These are phyloP conservation scores for Colletotrichum lindemuthianum DNA, from an alignment of 2,329 filamentous ascomycete species.

Conservation along the genomic window DNA sequence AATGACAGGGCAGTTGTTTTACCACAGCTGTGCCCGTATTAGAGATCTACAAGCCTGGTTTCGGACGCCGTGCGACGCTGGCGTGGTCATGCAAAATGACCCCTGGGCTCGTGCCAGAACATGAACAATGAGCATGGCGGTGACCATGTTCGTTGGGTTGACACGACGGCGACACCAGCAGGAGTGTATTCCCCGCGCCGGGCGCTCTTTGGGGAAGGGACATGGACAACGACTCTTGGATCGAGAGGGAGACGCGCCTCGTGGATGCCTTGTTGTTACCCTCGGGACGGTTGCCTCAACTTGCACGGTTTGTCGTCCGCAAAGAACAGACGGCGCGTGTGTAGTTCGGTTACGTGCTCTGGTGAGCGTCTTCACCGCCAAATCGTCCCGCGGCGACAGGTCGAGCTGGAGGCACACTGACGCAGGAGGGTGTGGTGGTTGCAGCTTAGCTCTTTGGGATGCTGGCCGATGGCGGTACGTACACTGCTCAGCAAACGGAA, in stretches of 20 bases:
- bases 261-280: background rate
- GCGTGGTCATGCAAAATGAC: conserved; percentile 11
- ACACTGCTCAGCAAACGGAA: background rate
- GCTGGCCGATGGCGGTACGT: conserved; percentile 19
- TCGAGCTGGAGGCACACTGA: conserved; percentile 19
- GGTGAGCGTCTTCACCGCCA: conserved; percentile 22
- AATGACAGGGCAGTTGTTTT: conserved; percentile 2
- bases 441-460: conserved; percentile 4
- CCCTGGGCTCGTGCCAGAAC: background rate
- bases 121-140: conserved; percentile 9
- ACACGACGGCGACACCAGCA: conserved; percentile 7
- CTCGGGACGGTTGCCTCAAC: conserved; percentile 3
- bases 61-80: conserved; percentile 27
- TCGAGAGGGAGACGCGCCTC: background rate
- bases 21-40: conserved; percentile 22
- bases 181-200: conserved; percentile 1
- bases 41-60: conserved; percentile 27
- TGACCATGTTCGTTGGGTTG: background rate
- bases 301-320: background rate
- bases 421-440: conserved; percentile 28
- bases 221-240: too few species aligned
- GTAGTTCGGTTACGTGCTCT: background rate
- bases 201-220: background rate
- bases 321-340: conserved; percentile 7
- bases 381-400: conserved; percentile 3